These are phyloP conservation scores for Schizochytrium sp. DNA, from an alignment of 108 stramenopile genomes.

Conservation along the genomic window DNA sequence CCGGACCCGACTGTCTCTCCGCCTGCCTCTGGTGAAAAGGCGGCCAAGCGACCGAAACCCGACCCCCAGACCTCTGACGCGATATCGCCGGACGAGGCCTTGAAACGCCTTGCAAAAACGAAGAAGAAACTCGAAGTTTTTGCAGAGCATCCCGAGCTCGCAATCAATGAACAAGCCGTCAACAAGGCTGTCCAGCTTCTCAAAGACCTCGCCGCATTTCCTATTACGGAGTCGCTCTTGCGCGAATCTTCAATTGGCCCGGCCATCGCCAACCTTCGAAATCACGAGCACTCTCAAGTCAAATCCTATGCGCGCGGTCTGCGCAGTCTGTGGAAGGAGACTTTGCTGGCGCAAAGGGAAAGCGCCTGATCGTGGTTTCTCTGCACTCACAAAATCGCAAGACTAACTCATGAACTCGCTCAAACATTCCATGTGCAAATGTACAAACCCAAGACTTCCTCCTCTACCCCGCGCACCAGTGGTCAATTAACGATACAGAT, in stretches of 20 bases:
- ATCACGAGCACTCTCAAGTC: neutral
- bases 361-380: no score
- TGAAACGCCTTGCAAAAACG: neutral
- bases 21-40: neutral
- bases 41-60: neutral
- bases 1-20: neutral
- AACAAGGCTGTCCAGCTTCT: neutral
- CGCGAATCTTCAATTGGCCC: neutral
- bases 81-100: neutral
- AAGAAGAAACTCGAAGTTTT: neutral
- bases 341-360: no score
- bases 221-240: neutral
- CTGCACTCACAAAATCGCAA: no score
- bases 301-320: neutral
- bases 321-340: neutral
- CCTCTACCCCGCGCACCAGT: no score
- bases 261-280: neutral
- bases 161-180: neutral
- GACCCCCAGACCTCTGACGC: neutral
- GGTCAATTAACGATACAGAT: no score
- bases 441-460: no score
- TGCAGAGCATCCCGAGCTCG: neutral
- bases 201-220: neutral
- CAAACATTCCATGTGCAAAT: no score
- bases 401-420: no score